phyloP scores from a whole-genome alignment of 192 early-diverging fungal genomes.

The Gryganskiella cystojenkinii region DNA sequence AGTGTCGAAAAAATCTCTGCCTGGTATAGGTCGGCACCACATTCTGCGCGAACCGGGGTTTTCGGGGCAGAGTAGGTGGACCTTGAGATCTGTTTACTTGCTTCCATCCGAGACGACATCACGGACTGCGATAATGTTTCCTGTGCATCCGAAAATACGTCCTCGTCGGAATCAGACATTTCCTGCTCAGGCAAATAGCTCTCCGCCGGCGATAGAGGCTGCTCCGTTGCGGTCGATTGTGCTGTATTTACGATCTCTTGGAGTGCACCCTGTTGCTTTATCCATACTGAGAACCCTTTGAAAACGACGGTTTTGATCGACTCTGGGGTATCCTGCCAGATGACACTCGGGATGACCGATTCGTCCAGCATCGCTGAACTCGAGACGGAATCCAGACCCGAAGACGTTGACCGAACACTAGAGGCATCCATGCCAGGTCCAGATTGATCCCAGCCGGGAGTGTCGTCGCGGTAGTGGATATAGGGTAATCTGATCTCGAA shows the following conservation, averaged over 20 bases:
- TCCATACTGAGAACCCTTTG: slow-evolving; percentile 61
- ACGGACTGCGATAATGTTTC: slow-evolving; percentile 35
- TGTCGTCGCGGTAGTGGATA: slow-evolving; percentile 69
- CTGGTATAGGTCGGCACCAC: slow-evolving; percentile 25
- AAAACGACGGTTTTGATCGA: slow-evolving; percentile 64
- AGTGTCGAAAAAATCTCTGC: slow-evolving; percentile 61
- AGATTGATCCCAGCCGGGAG: slow-evolving; percentile 60
- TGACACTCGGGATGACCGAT: slow-evolving; percentile 34
- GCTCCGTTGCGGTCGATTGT: neutral
- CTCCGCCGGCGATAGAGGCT: neutral
- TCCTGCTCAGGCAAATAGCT: slow-evolving; percentile 5
- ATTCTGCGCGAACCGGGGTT: neutral
- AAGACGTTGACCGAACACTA: slow-evolving; percentile 13
- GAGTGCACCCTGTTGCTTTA: slow-evolving; percentile 36
- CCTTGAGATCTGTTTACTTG: neutral
- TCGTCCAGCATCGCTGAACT: slow-evolving; percentile 33
- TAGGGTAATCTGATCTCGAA: slow-evolving; percentile 60
- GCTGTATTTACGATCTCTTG: neutral
- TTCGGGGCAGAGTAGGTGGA: neutral
- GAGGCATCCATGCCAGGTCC: slow-evolving; percentile 22
- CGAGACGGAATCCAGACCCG: slow-evolving; percentile 15
- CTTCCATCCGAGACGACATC: slow-evolving; percentile 17
- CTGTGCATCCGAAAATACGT: slow-evolving; percentile 47
- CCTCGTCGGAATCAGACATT: slow-evolving; percentile 37
- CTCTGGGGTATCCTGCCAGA: slow-evolving; percentile 52